Percentiles rank a stretch among this genome's conserved stretches.
Conservation (phyloP, 495 filamentous ascomycete genomes). For the Jackrogersella minutella region DNA sequence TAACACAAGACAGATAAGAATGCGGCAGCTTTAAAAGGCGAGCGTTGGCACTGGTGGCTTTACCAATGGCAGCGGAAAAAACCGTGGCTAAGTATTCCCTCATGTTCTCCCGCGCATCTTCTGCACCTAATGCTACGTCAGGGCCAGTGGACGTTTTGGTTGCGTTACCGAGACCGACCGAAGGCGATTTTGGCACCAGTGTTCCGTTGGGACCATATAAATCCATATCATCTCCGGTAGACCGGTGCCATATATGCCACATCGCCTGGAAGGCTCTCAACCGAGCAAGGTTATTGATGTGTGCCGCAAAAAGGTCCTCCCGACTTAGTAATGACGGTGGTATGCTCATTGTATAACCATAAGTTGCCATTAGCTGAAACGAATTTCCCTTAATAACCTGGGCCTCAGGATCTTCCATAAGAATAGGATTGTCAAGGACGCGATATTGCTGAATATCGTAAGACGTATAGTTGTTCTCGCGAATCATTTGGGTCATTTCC, state of each 20-base stretch:
- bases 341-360: constrained; percentile 22
- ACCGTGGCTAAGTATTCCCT: background rate
- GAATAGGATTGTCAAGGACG: too few relatives aligned
- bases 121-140: background rate
- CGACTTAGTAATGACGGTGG: background rate
- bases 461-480: background rate
- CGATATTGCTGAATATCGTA: background rate
- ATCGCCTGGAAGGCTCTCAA: constrained; percentile 42
- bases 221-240: background rate
- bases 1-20: too few relatives aligned
- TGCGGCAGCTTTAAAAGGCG: background rate
- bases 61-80: constrained; percentile 18
- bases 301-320: background rate
- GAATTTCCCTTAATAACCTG: too few relatives aligned
- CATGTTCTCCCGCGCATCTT: background rate
- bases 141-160: background rate
- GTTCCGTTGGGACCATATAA: too few relatives aligned
- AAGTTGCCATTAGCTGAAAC: constrained; percentile 18
- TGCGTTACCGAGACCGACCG: background rate
- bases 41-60: constrained; percentile 8
- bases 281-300: constrained; percentile 35
- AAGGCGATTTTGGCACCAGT: too few relatives aligned
- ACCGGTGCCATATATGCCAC: constrained; percentile 34
- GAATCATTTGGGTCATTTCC: constrained; percentile 19
- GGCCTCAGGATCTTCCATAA: too few relatives aligned